Conservation (phyloP, 148 eudicot species). For the Camellia lanceoleosa region DNA sequence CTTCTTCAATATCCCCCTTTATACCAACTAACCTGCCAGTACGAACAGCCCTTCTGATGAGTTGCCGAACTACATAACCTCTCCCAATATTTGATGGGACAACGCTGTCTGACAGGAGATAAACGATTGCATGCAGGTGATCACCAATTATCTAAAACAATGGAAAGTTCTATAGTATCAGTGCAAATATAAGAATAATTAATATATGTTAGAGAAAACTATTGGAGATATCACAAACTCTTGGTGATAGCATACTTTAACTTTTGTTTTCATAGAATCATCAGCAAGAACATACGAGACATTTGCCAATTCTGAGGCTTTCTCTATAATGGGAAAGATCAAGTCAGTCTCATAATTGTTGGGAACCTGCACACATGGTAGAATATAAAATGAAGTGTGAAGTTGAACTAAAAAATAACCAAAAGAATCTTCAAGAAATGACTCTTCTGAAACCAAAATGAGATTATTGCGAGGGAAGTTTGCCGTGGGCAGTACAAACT, state of each 20-base stretch:
- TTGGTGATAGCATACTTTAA: conserved; percentile 58
- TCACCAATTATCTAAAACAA: conserved; percentile 76
- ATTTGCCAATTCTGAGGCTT: conserved; percentile 80
- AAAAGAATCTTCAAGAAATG: background rate
- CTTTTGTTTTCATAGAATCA: conserved; percentile 67
- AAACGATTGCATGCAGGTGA: conserved; percentile 92
- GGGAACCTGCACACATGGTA: conserved; percentile 60
- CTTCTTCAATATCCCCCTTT: conserved; percentile 74
- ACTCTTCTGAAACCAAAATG: background rate
- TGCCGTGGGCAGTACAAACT: background rate
- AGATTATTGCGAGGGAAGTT: background rate
- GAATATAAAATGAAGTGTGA: background rate
- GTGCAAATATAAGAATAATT: background rate
- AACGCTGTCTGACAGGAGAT: conserved; percentile 95
- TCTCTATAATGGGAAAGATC: conserved; percentile 84
- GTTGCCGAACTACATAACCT: conserved; percentile 92
- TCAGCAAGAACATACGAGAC: conserved; percentile 66
- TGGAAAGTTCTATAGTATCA: background rate
- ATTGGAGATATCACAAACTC: background rate
- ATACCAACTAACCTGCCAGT: conserved; percentile 86
- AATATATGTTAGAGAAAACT: background rate
- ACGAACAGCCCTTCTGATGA: conserved; percentile 92
- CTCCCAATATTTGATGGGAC: conserved; percentile 92
- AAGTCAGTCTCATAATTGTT: conserved; percentile 96
- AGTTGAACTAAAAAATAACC: background rate